A percentile compares a stretch with the other conserved stretches of the same genome.
Conservation (phyloP, 495 filamentous ascomycete genomes). For the Hypoxylon fuscum region DNA sequence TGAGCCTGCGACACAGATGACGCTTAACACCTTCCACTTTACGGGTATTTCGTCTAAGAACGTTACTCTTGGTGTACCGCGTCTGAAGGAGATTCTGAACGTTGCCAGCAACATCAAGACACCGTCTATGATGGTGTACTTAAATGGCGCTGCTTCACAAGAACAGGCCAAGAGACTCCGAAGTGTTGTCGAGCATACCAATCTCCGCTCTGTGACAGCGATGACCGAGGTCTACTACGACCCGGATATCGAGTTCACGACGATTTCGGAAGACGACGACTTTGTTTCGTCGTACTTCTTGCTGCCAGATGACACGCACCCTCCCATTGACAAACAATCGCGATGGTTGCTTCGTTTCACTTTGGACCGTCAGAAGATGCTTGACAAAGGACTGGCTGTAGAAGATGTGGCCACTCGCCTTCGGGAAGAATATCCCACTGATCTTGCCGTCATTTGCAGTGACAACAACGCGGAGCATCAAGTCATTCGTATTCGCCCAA, state of each 20-base stretch:
- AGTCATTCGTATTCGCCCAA: conserved; percentile 90
- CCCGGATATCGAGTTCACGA: conserved; percentile 84
- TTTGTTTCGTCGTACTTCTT: conserved; percentile 98
- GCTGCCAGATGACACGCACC: conserved; percentile 81
- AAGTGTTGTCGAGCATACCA: conserved; percentile 93
- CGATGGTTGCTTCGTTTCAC: conserved; percentile 95
- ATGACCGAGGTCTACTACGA: conserved; percentile 97
- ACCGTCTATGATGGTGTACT: conserved; percentile 94
- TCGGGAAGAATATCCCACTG: conserved; percentile 84
- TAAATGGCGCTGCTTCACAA: conserved; percentile 70
- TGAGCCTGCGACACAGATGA: conserved; percentile 99
- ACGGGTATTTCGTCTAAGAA: conserved; percentile 99
- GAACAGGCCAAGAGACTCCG: conserved; percentile 86
- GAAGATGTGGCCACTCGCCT: conserved; percentile 91
- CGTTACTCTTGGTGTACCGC: conserved; percentile 97
- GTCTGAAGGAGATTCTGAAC: conserved; percentile 99
- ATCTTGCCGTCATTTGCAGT: conserved; percentile 93
- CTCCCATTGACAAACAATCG: conserved; percentile 79
- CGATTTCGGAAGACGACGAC: conserved; percentile 86
- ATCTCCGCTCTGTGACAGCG: conserved; percentile 86
- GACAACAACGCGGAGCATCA: conserved; percentile 98
- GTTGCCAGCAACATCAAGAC: conserved; percentile 98
- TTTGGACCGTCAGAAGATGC: conserved; percentile 89
- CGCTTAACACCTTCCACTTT: conserved; percentile 99
- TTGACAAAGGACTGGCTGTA: conserved; percentile 92